These are phyloP conservation scores for Xylaria intraflava DNA, from an alignment of 495 filamentous ascomycete species.

Conservation along the genomic window DNA sequence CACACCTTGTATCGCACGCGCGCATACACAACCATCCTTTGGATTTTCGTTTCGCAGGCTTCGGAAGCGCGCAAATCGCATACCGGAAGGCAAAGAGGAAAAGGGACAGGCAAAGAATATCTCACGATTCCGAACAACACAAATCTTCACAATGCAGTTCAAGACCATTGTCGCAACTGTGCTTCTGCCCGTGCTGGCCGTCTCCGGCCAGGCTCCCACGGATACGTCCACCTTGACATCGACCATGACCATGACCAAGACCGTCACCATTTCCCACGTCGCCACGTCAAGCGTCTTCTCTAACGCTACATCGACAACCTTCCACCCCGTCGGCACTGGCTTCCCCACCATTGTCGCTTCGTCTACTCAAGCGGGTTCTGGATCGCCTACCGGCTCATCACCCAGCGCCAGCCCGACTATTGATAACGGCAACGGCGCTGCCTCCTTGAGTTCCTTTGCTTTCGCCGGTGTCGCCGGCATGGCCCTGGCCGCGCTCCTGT, in stretches of 20 bases:
- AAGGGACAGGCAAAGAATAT: conserved; percentile 16
- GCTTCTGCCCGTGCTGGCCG: conserved; percentile 39
- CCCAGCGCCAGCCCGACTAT: conserved; percentile 23
- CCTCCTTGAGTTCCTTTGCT: conserved; percentile 30
- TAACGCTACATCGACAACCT: conserved; percentile 18
- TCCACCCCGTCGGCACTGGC: conserved; percentile 17
- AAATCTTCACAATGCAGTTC: conserved; percentile 33
- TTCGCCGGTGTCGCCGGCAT: conserved; percentile 39
- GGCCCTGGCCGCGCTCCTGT: conserved; percentile 41
- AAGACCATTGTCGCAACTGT: conserved; percentile 28
- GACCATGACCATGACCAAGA: conserved; percentile 46
- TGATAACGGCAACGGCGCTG: conserved; percentile 29
- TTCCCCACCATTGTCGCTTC: conserved; percentile 18
- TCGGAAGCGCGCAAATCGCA: conserved; percentile 3
- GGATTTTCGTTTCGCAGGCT: not conserved
- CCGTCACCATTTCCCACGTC: conserved; percentile 41
- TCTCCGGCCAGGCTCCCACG: conserved; percentile 15
- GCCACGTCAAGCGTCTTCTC: conserved; percentile 22
- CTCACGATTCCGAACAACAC: conserved; percentile 2
- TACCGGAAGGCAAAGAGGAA: conserved; percentile 6
- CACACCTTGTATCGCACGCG: conserved; percentile 2
- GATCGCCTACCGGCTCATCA: conserved; percentile 21
- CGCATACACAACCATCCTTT: not conserved
- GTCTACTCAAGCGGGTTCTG: conserved; percentile 10
- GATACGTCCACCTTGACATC: conserved; percentile 41